Evolutionary conservation across 1,284 basidiomycete species (phyloP), one percentile per base, ranked within the genome.

Genomic region (Neonothopanus nambi): DNA sequence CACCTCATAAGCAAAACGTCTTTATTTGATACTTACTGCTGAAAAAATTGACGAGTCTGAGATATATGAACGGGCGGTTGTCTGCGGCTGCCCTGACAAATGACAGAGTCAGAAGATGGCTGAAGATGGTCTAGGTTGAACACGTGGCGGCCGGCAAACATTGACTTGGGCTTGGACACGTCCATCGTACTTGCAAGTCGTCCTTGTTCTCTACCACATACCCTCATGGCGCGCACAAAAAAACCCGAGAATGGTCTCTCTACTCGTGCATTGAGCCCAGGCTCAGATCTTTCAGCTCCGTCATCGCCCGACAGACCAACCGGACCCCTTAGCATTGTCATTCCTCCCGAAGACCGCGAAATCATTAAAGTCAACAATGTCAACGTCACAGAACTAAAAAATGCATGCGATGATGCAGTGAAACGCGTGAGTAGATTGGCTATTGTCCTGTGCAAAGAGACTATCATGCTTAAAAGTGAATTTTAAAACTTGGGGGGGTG

Each of bases 341-440:
- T 78, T 6, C 57, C 74, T 15, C 59, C 71, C 0, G 73, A 71
- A 53, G 76, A 80, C 40, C 76, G 86, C 48, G 89, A 92, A 47
- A 71, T 75, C 21, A 79, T 94, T 65, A 90, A 88, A 65, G 85
- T 95, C 59, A 97, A 97, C 78, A 91, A 89, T 62, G 80, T 85
- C 23, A 93, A 82, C 67, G 65, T 84, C 46, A 80, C 80, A 18
- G 94, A 96, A 65, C 82, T 97, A 67, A 96, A 96, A 76, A 85
- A 87, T 62, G 85, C 94, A 12, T 88, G 91, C 61, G 95, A 97
- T 68, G 94, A 96, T 74, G 87, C 88, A 37, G 74, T 96, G 58
- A 93, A 91, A 71, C 85, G 90, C 67, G 94, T 95, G 65, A 60
- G 91, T 81, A 2, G 3, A 13, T 0, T 24, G 42, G 12, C 20